A percentile compares a stretch with the other conserved stretches of the same genome.
These are phyloP conservation scores for Boletus coccyginus DNA, from an alignment of 768 basidiomycete genomes.

Conservation along the genomic window DNA sequence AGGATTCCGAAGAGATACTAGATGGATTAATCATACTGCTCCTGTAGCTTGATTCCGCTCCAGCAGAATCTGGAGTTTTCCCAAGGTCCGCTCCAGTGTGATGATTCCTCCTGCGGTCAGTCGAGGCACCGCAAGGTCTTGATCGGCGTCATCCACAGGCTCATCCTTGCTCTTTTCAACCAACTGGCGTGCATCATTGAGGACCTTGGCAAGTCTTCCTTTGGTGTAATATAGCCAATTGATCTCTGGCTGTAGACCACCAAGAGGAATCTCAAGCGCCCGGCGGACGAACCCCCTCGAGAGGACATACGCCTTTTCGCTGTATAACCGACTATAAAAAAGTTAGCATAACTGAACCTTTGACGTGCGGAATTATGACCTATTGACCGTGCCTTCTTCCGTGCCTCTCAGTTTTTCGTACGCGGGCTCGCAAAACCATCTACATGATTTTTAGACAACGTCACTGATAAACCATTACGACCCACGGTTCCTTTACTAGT, in stretches of 20 bases:
- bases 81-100: slow-evolving; percentile 70
- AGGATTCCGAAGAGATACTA: slow-evolving; percentile 14
- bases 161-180: slow-evolving; percentile 63
- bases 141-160: slow-evolving; percentile 23
- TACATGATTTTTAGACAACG: slow-evolving; percentile 27
- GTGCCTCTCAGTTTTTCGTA: slow-evolving; percentile 92
- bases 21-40: slow-evolving; percentile 15
- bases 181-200: slow-evolving; percentile 58
- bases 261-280: slow-evolving; percentile 76
- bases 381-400: slow-evolving; percentile 85
- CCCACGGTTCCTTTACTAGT: slow-evolving; percentile 88
- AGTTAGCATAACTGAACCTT: neutral
- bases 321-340: slow-evolving; percentile 78
- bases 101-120: slow-evolving; percentile 79
- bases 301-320: slow-evolving; percentile 89
- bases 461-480: slow-evolving; percentile 13
- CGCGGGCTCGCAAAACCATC: slow-evolving; percentile 91
- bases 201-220: slow-evolving; percentile 65
- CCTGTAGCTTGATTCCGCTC: slow-evolving; percentile 15
- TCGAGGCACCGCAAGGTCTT: slow-evolving; percentile 64
- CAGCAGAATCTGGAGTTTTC: slow-evolving; percentile 53
- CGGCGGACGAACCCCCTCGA: slow-evolving; percentile 89
- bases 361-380: slow-evolving; percentile 38
- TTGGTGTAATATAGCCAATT: slow-evolving; percentile 66
- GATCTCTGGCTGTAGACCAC: slow-evolving; percentile 71